Percentiles rank a stretch among this genome's conserved stretches.
phyloP scores from a whole-genome alignment of 805 yeast genomes.

The Ogataea siamensis region DNA sequence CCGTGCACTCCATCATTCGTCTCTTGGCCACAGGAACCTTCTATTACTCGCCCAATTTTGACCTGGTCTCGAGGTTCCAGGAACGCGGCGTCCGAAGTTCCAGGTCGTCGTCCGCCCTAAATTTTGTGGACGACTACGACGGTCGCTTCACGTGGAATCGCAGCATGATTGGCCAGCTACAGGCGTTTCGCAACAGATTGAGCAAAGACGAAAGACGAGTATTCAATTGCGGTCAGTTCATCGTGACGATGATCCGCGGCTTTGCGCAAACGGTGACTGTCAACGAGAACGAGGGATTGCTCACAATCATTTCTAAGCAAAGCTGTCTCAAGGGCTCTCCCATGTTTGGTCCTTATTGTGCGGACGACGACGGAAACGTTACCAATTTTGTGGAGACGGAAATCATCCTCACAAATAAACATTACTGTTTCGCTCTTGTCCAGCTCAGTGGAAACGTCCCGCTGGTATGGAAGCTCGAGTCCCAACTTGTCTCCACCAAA shows the following conservation, averaged over 20 bases:
- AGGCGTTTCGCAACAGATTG: slow-evolving; percentile 45
- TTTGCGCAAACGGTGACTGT: slow-evolving; percentile 40
- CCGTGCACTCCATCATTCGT: slow-evolving; percentile 45
- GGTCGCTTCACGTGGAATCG: slow-evolving; percentile 52
- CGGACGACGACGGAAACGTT: slow-evolving; percentile 55
- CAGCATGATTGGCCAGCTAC: slow-evolving; percentile 44
- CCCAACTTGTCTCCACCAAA: slow-evolving; percentile 43
- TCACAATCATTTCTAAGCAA: slow-evolving; percentile 53
- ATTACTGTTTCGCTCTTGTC: slow-evolving; percentile 43
- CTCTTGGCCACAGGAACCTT: slow-evolving; percentile 47
- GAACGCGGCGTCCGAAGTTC: slow-evolving; percentile 38
- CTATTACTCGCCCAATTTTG: slow-evolving; percentile 47
- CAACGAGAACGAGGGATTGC: slow-evolving; percentile 36
- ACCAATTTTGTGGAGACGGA: slow-evolving; percentile 55
- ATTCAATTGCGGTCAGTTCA: slow-evolving; percentile 48
- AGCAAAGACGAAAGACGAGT: slow-evolving; percentile 37
- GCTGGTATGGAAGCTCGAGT: slow-evolving; percentile 51
- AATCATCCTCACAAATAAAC: slow-evolving; percentile 42
- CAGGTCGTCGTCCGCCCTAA: slow-evolving; percentile 23
- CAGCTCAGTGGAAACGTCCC: slow-evolving; percentile 55
- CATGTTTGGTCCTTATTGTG: slow-evolving; percentile 55
- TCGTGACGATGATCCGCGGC: slow-evolving; percentile 49
- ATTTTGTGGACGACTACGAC: slow-evolving; percentile 41
- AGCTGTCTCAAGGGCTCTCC: slow-evolving; percentile 46
- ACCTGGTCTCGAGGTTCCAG: slow-evolving; percentile 44